phyloP scores from a whole-genome alignment of 495 filamentous ascomycete species.

The Aspergillus mulundensis region DNA sequence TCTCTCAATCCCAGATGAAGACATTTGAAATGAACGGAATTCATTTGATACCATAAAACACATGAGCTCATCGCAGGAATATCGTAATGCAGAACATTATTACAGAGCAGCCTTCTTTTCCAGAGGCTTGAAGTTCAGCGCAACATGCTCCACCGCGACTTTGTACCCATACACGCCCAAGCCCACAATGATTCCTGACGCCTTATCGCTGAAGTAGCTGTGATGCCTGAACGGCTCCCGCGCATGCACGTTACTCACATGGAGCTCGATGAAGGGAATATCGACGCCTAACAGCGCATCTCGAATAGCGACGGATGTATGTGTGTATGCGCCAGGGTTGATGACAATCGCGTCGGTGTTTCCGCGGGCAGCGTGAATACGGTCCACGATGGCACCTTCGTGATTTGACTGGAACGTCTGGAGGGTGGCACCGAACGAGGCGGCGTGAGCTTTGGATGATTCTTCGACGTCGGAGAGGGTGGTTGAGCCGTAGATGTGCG shows the following conservation, averaged over 20 bases:
- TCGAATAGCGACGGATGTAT: conserved; percentile 63
- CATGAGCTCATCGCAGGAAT: background rate
- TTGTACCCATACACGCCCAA: conserved; percentile 66
- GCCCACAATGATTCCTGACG: conserved; percentile 62
- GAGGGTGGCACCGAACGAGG: conserved; percentile 37
- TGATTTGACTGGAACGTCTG: conserved; percentile 62
- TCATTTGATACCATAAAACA: background rate
- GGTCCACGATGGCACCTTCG: conserved; percentile 60
- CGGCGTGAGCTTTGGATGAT: conserved; percentile 40
- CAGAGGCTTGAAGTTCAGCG: conserved; percentile 37
- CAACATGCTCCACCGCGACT: conserved; percentile 62
- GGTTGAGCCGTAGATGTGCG: conserved; percentile 62
- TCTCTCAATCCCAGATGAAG: conserved; percentile 1
- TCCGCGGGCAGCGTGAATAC: conserved; percentile 52
- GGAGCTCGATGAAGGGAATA: conserved; percentile 68
- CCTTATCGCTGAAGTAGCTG: conserved; percentile 68
- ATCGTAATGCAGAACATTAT: background rate
- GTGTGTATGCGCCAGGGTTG: conserved; percentile 66
- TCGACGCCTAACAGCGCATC: conserved; percentile 61
- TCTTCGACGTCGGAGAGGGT: conserved; percentile 57
- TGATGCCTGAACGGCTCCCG: conserved; percentile 60
- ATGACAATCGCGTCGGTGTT: conserved; percentile 60
- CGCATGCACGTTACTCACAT: conserved; percentile 65
- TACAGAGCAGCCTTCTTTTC: conserved; percentile 20
- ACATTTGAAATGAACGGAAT: no score